phyloP scores from a whole-genome alignment of 2,329 filamentous ascomycete species.

The Diplocarpon rosae region DNA sequence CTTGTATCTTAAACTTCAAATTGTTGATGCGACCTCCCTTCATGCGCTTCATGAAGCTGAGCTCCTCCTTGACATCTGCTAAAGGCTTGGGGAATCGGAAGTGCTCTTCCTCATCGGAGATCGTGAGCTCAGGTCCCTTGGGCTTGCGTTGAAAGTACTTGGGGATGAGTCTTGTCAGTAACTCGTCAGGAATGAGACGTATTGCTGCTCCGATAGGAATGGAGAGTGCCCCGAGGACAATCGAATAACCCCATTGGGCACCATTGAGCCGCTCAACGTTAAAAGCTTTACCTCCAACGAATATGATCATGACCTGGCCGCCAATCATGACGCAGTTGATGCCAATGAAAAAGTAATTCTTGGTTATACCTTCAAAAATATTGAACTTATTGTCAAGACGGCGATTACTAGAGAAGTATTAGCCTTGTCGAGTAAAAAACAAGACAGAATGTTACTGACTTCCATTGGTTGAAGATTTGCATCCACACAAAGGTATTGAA shows the following conservation, averaged over 20 bases:
- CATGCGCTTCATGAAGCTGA: constrained; percentile 68
- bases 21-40: constrained; percentile 76
- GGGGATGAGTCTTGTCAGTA: constrained; percentile 23
- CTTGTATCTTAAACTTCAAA: constrained; percentile 65
- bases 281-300: constrained; percentile 74
- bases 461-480: constrained; percentile 98
- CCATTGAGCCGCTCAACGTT: constrained; percentile 48
- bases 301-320: constrained; percentile 82
- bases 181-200: constrained; percentile 66
- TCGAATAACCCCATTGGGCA: constrained; percentile 78
- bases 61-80: constrained; percentile 66
- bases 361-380: constrained; percentile 78
- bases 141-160: constrained; percentile 21
- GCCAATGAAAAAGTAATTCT: constrained; percentile 79
- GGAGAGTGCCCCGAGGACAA: constrained; percentile 74
- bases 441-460: constrained; percentile 42
- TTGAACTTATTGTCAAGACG: constrained; percentile 92
- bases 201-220: constrained; percentile 74
- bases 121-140: constrained; percentile 34
- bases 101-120: constrained; percentile 53
- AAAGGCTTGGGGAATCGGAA: constrained; percentile 63
- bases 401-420: constrained; percentile 51
- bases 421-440: background rate
- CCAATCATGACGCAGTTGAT: constrained; percentile 84
- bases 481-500: constrained; percentile 99